These are phyloP conservation scores for Kluyveromyces nonfermentans DNA, from an alignment of 805 yeast genomes.

Conservation along the genomic window DNA sequence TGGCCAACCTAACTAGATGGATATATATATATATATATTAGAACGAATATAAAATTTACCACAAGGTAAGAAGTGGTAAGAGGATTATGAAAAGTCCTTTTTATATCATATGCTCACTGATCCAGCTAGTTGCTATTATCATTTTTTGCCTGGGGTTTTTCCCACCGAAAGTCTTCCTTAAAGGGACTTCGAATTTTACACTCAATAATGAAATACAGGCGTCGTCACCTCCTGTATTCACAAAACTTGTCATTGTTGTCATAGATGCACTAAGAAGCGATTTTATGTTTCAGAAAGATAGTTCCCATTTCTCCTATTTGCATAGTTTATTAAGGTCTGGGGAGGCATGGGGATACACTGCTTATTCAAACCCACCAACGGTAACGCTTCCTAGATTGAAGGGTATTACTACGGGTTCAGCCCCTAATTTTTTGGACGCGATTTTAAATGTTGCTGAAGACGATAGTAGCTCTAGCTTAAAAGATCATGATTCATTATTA, in stretches of 20 bases:
- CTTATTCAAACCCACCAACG: constrained; percentile 90
- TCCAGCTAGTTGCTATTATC: constrained; percentile 46
- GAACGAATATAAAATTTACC: background rate
- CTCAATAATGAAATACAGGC: constrained; percentile 26
- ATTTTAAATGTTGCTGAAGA: constrained; percentile 89
- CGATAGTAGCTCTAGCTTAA: constrained; percentile 57
- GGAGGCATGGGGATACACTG: constrained; percentile 79
- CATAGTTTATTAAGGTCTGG: constrained; percentile 60
- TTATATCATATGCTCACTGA: constrained; percentile 7
- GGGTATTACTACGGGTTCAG: constrained; percentile 89
- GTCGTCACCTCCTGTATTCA: constrained; percentile 36
- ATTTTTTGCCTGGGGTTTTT: constrained; percentile 78
- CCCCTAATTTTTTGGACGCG: constrained; percentile 91
- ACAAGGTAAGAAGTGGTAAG: background rate
- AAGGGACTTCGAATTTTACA: constrained; percentile 42
- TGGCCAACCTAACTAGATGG: too few relatives aligned
- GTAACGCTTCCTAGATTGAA: constrained; percentile 91
- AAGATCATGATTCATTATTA: constrained; percentile 81
- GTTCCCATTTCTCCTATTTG: constrained; percentile 56
- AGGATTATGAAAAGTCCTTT: background rate
- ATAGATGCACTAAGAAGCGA: constrained; percentile 92
- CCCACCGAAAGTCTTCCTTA: constrained; percentile 74
- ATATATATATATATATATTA: too few relatives aligned
- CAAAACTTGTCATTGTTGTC: constrained; percentile 68
- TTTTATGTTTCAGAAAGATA: constrained; percentile 54